Base-by-base conservation (phyloP, 1,284 basidiomycete genomes). In the Puccinia triticina region DNA sequence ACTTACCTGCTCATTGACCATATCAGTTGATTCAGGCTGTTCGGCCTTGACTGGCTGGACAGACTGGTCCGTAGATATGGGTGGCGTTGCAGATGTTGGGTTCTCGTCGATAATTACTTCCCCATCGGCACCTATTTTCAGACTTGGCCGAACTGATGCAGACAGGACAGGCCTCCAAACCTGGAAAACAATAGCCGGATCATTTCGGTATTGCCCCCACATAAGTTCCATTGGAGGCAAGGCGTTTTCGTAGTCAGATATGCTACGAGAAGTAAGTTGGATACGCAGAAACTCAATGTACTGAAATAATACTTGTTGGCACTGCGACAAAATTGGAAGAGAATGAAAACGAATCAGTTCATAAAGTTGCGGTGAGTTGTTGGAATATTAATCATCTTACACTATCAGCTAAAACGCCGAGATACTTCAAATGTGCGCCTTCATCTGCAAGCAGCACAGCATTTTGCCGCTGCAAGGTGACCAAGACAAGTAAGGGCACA, bases 171-270 rank as follows among this genome's bases (percentile, higher is more conserved):
- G 94, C 12, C 96, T 91, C 69, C 94, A 90, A 79, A 97, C 92
- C 85, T 95, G 93, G 93, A 97, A 96, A 80, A 94, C 94, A 83
- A 95, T 92, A 14, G 93, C 91, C 55, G 92, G 90, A 83, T 92
- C 91, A 73, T 98, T 90, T 2, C 92, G 93, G 87, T 92, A 96
- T 64, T 90, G 89, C 71, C 90, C 89, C 77, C 91, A 91, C 12
- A 98, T 89, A 64, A 93, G 91, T 0, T 88, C 88, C 10, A 97
- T 88, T 23, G 92, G 88, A 1, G 95, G 95, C 5, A 88, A 85
- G 18, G 87, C 83, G 4, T 84, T 82, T 34, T 88, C 86, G 76
- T 88, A 88, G 32, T 88, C 87, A 16, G 67, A 72, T 48, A 81
- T 48, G 69, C 87, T 87, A 2, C 86, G 83, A 0, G 85, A 82